These are phyloP conservation scores for Cenchrus purpureus DNA, from an alignment of 176 grass and related monocot species.

Conservation along the genomic window DNA sequence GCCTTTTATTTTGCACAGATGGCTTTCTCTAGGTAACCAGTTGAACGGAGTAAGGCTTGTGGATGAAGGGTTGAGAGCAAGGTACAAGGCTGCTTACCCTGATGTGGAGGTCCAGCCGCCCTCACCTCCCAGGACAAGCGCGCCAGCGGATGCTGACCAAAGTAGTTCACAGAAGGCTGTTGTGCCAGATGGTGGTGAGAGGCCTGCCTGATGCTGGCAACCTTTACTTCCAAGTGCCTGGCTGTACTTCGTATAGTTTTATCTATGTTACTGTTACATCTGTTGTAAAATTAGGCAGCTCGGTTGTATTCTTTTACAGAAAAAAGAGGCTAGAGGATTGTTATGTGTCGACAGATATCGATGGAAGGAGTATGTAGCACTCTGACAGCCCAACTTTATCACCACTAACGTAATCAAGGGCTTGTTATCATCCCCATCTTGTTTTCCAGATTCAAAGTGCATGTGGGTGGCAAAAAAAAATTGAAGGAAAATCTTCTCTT, in stretches of 20 bases:
- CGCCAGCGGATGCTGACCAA: constrained; percentile 62
- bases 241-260: constrained; percentile 6
- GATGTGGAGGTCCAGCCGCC: constrained; percentile 83
- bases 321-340: neutral
- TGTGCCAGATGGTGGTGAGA: constrained; percentile 49
- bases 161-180: constrained; percentile 46
- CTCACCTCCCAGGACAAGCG: constrained; percentile 79
- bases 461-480: neutral
- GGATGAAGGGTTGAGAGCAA: constrained; percentile 94
- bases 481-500: neutral
- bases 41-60: constrained; percentile 87
- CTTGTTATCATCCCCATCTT: neutral
- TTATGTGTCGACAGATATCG: neutral
- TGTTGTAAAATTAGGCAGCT: constrained; percentile 40
- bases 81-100: constrained; percentile 95
- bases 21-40: constrained; percentile 95
- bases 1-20: constrained; percentile 45
- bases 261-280: neutral
- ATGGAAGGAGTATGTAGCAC: neutral
- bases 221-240: constrained; percentile 16
- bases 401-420: neutral
- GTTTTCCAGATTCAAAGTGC: neutral
- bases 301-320: neutral
- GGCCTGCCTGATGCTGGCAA: constrained; percentile 44
- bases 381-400: neutral